Evolutionary conservation across 2,329 filamentous ascomycete species (phyloP).

Genomic region (Trichoderma aggressivum): DNA sequence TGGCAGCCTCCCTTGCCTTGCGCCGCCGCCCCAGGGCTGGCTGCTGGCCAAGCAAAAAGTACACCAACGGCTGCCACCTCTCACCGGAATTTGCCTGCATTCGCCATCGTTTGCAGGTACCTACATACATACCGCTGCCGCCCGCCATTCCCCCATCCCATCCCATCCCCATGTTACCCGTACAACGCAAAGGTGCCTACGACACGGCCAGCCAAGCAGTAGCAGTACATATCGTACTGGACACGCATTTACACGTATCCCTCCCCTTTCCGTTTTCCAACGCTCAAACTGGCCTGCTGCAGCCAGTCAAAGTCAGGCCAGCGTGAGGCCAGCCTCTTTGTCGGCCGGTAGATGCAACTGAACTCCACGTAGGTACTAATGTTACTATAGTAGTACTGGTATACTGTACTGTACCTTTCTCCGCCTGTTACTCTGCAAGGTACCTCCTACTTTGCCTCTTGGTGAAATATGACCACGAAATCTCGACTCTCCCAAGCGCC

Average conservation of each 20-base stretch:
- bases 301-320: not conserved
- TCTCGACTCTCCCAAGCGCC: constrained; percentile 10
- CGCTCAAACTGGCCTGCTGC: not conserved
- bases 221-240: not conserved
- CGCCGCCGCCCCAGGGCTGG: not conserved
- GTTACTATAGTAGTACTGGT: too few relatives aligned
- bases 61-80: not conserved
- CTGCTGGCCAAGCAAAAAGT: not conserved
- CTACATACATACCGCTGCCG: not conserved
- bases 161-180: not conserved
- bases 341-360: not conserved
- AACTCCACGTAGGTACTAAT: not conserved
- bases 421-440: too few relatives aligned
- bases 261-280: constrained; percentile 8
- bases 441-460: not conserved
- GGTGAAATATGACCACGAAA: not conserved
- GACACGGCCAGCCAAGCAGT: not conserved
- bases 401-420: too few relatives aligned
- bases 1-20: not conserved
- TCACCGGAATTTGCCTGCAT: not conserved
- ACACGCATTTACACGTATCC: not conserved
- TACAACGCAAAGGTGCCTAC: not conserved
- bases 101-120: not conserved
- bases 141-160: not conserved
- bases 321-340: not conserved